Evolutionary conservation across 495 filamentous ascomycete genomes (phyloP).

Genomic region (Annulohypoxylon bovei): DNA sequence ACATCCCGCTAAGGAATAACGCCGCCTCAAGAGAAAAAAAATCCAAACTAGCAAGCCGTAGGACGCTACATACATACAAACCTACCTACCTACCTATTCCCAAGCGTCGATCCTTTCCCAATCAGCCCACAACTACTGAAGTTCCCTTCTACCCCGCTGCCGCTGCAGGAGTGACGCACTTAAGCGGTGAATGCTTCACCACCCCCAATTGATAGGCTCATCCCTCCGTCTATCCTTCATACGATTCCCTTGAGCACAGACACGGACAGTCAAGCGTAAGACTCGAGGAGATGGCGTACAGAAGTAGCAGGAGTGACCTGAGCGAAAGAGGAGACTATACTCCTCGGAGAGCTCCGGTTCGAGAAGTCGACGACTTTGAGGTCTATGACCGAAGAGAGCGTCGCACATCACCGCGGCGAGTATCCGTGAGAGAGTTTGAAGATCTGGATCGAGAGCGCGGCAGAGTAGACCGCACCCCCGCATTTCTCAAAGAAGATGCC

Average conservation of each 20-base stretch:
- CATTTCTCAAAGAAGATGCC: constrained; percentile 53
- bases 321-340: constrained; percentile 54
- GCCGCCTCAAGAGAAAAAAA: constrained; percentile 2
- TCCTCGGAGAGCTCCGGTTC: constrained; percentile 29
- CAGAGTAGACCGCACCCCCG: constrained; percentile 48
- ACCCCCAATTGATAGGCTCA: constrained; percentile 29
- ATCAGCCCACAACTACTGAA: constrained; percentile 32
- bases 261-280: constrained; percentile 1
- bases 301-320: constrained; percentile 50
- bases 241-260: constrained; percentile 8
- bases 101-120: constrained; percentile 33
- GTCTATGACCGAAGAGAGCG: constrained; percentile 48
- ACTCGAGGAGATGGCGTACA: constrained; percentile 43
- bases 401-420: constrained; percentile 46
- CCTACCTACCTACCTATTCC: constrained; percentile 9
- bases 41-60: constrained; percentile 5
- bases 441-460: constrained; percentile 52
- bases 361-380: constrained; percentile 38
- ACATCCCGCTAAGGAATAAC: constrained; percentile 2
- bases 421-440: constrained; percentile 50
- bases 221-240: constrained; percentile 23
- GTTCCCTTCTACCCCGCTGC: constrained; percentile 40
- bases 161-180: constrained; percentile 42
- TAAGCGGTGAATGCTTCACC: constrained; percentile 37
- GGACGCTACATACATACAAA: constrained; percentile 10